Evolutionary conservation across 495 filamentous ascomycete species (phyloP), one percentile per base, ranked within the genome.

Genomic region (Hamigera avellanea): DNA sequence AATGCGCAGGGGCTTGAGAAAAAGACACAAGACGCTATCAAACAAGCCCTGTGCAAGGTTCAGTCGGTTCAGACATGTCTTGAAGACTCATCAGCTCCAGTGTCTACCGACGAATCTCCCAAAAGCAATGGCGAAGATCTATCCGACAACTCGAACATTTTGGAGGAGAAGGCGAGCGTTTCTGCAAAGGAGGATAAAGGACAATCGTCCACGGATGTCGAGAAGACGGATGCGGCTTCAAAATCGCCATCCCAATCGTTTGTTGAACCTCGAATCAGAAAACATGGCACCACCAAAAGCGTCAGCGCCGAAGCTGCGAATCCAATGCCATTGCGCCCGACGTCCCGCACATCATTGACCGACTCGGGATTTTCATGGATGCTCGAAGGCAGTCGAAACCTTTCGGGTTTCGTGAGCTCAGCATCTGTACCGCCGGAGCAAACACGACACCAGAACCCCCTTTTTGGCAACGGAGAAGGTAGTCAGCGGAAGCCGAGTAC

Each of bases 351-450:
- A 10, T 50, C 43, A 21, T 66, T 98, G 12, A 80, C 86, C 12
- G 79, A 95, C 42, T 86, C 87, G 18, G 81, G 78, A 7, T 95
- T 95, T 53, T 81, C 88, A 8, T 98, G 88, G 88, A 96, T 98
- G 87, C 69, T 98, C n/a, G 76, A 69, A 17, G 64, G 72, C 37
- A 67, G 66, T 33, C 61, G 61, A 19, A 58, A 59, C 27, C 55
- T 66, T 17, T 69, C 63, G 8, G 58, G 53, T 26, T 72, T 73
- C 52, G 66, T 73, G 9, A 60, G 64, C 35, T 59, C 67, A 9
- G 57, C 57, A 18, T 69, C 69, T 16, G 55, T 64, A 15, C 64
- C 59, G 7, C 62, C 65, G 15, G 67, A 71, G 35, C 61, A 65
- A 46, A 61, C 56, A 37, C 58, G 67, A 30, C 57, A 61, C 26